Evolutionary conservation across 768 basidiomycete species (phyloP).

Genomic region (Neoboletus magnificus): DNA sequence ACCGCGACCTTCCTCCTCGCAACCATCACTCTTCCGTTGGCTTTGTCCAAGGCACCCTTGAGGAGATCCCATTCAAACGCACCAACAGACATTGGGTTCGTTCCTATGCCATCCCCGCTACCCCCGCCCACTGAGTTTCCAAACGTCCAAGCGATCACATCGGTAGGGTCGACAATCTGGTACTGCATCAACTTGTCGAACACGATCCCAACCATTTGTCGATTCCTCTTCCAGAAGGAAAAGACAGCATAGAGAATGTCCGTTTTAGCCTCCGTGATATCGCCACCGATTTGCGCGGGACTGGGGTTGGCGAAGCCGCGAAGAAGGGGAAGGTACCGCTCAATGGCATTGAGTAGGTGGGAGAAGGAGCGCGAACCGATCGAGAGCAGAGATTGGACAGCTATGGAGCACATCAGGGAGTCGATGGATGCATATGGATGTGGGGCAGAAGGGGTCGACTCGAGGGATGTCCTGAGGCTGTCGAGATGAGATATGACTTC

Average conservation of each 20-base stretch:
- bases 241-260: slow-evolving; percentile 71
- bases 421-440: slow-evolving; percentile 58
- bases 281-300: slow-evolving; percentile 21
- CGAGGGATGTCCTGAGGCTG: slow-evolving; percentile 60
- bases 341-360: slow-evolving; percentile 95
- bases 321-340: slow-evolving; percentile 82
- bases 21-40: slow-evolving; percentile 81
- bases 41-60: slow-evolving; percentile 81
- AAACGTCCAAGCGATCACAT: slow-evolving; percentile 87
- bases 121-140: slow-evolving; percentile 41
- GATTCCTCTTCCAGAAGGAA: slow-evolving; percentile 79
- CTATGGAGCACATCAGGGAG: slow-evolving; percentile 66
- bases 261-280: slow-evolving; percentile 55
- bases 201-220: slow-evolving; percentile 87
- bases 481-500: slow-evolving; percentile 78
- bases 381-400: slow-evolving; percentile 83
- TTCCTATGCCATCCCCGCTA: slow-evolving; percentile 37
- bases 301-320: slow-evolving; percentile 49
- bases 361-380: slow-evolving; percentile 96
- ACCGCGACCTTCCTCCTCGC: slow-evolving; percentile 70
- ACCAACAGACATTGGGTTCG: slow-evolving; percentile 39
- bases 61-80: slow-evolving; percentile 85
- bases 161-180: slow-evolving; percentile 91
- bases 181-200: slow-evolving; percentile 99
- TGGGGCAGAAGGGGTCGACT: slow-evolving; percentile 51